These are phyloP conservation scores for Coemansia sp. DNA, from an alignment of 192 early-diverging fungal species.

Conservation along the genomic window DNA sequence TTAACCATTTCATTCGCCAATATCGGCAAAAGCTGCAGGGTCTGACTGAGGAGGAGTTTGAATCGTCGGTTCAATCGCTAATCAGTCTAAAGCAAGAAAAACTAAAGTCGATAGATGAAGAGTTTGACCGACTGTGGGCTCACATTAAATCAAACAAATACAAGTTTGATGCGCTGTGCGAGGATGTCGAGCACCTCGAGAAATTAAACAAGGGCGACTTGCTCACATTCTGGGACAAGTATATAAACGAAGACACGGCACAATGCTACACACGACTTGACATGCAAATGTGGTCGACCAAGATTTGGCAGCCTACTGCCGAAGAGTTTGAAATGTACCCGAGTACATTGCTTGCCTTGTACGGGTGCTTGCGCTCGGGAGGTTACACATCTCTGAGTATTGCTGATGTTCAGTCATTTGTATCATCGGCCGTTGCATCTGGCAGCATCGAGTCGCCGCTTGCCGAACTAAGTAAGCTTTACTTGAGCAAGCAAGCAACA, in stretches of 20 bases:
- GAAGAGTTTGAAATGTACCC: no score
- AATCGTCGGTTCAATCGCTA: constrained; percentile 60
- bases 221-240: constrained; percentile 33
- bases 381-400: background rate
- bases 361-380: background rate
- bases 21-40: constrained; percentile 39
- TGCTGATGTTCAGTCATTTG: background rate
- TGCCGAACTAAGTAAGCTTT: background rate
- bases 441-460: background rate
- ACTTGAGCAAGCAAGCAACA: background rate
- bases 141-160: constrained; percentile 65
- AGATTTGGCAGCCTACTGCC: background rate
- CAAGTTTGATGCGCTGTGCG: constrained; percentile 64
- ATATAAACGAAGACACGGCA: constrained; percentile 27
- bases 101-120: constrained; percentile 67
- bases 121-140: constrained; percentile 60
- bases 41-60: constrained; percentile 60
- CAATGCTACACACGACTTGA: background rate
- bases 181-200: constrained; percentile 7
- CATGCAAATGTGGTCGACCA: background rate
- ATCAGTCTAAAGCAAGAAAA: constrained; percentile 62
- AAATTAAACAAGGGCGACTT: constrained; percentile 23
- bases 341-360: no score
- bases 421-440: background rate
- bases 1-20: constrained; percentile 73